Percentiles rank a stretch among this genome's conserved stretches.
phyloP scores from a whole-genome alignment of 2,329 filamentous ascomycete species.

The Aureobasidium melanogenum region DNA sequence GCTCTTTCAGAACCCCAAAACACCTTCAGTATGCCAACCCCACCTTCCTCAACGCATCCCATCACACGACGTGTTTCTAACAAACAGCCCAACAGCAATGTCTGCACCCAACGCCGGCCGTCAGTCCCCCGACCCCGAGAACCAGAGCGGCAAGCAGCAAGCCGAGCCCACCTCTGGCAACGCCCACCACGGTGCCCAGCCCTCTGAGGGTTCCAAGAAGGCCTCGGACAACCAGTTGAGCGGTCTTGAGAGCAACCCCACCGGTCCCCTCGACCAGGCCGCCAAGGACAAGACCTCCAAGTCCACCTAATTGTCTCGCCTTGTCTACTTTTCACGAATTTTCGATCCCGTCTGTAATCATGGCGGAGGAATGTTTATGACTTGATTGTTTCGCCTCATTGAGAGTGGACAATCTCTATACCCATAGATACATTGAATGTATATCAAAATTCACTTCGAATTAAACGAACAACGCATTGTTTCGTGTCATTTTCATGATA shows the following conservation, averaged over 20 bases:
- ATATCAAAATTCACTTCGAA: not conserved
- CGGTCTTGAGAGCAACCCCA: conserved; percentile 58
- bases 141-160: conserved; percentile 56
- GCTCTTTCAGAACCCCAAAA: not conserved
- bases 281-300: conserved; percentile 55
- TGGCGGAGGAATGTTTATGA: conserved; percentile 10
- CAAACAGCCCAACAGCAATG: conserved; percentile 38
- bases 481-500: not conserved
- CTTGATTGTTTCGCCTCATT: not conserved
- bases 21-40: conserved; percentile 6
- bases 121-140: conserved; percentile 68
- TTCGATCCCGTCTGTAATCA: not conserved
- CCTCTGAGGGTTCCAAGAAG: conserved; percentile 38
- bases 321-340: not conserved
- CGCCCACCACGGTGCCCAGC: conserved; percentile 40
- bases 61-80: conserved; percentile 14
- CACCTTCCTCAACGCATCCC: conserved; percentile 18
- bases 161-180: conserved; percentile 51
- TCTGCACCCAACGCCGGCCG: conserved; percentile 57
- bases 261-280: conserved; percentile 52
- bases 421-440: conserved; percentile 5
- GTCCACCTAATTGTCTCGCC: conserved; percentile 14
- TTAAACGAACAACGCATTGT: not conserved
- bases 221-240: conserved; percentile 43
- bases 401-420: not conserved